A percentile compares a stretch with the other conserved stretches of the same genome.
phyloP scores from a whole-genome alignment of 1,284 basidiomycete species.

The Cryptococcus sp. region DNA sequence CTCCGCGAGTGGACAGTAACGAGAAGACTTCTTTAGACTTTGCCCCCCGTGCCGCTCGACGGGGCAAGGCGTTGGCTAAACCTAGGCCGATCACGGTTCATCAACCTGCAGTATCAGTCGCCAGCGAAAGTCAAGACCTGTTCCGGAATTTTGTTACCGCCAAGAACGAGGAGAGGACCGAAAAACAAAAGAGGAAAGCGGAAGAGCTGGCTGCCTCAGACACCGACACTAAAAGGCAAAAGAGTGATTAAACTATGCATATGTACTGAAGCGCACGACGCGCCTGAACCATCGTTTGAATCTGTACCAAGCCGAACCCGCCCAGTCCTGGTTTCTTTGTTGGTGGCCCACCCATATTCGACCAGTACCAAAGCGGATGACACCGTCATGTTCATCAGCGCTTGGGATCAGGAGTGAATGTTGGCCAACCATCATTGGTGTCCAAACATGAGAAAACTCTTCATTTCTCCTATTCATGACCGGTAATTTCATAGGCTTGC shows the following conservation, averaged over 20 bases:
- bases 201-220: conserved; percentile 11
- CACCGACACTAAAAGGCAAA: background rate
- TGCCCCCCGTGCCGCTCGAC: conserved; percentile 27
- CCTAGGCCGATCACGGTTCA: background rate
- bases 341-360: conserved; percentile 36
- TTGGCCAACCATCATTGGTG: too few relatives aligned
- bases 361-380: conserved; percentile 37
- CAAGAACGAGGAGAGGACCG: conserved; percentile 5
- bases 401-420: too few relatives aligned
- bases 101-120: background rate
- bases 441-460: too few relatives aligned
- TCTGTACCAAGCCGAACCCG: conserved; percentile 33
- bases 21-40: conserved; percentile 11
- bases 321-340: conserved; percentile 24
- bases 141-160: conserved; percentile 5
- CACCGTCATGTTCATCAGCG: conserved; percentile 11
- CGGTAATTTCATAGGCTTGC: too few relatives aligned
- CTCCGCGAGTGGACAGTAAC: background rate
- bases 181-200: conserved; percentile 16
- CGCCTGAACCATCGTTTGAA: conserved; percentile 38
- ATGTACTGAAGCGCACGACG: conserved; percentile 15
- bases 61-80: conserved; percentile 28
- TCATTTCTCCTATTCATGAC: too few relatives aligned
- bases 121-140: background rate
- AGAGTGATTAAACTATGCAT: conserved; percentile 6